Evolutionary conservation across 2,329 filamentous ascomycete genomes (phyloP), one percentile per base, ranked within the genome.

Genomic region (Talaromyces sp.): DNA sequence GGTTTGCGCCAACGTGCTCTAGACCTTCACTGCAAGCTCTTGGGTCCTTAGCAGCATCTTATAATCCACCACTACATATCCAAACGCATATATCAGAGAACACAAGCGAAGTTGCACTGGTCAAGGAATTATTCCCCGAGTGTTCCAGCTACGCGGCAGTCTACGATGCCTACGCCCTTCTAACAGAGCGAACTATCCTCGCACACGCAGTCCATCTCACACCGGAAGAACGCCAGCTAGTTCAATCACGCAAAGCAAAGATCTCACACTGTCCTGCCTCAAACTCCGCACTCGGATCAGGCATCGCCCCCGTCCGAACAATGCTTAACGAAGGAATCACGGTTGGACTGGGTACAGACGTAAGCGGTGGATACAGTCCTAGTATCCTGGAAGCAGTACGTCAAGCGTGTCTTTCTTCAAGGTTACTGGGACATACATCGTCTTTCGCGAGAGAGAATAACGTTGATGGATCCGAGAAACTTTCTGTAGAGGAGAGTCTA

Each of bases 71-170:
- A 0, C 52, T 73, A 4, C 62, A 70, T 40, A 80, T 92, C 33
- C 93, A 97, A 76, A 97, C 93, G 6, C 93, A 97, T 74, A 85
- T 97, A 49, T 89, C 87, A 0, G 93, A 97, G 70, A 97, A 96
- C 71, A 76, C 74, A 11, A 76, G 77, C 61, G 93, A 97, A 74
- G 77, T 93, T 33, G 77, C 76, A 3, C 81, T 96, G 0, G 92
- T 97, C 1, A 71, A 76, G 14, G 63, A 83, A 9, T 67, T 92
- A 40, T 96, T 95, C 72, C 88, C 90, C 0, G 75, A 81, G 0
- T 73, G 76, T 30, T 68, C 69, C 2, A 82, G 78, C 14, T 97
- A 97, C 69, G 80, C 91, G 0, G 80, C 81, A 29, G 89, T 96
- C 20, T 97, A 97, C 75, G 91, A 96, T 62, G 70, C 75, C 0